These are phyloP conservation scores for Cryptococcus amylolentus DNA, from an alignment of 1,284 basidiomycete genomes.

Conservation along the genomic window DNA sequence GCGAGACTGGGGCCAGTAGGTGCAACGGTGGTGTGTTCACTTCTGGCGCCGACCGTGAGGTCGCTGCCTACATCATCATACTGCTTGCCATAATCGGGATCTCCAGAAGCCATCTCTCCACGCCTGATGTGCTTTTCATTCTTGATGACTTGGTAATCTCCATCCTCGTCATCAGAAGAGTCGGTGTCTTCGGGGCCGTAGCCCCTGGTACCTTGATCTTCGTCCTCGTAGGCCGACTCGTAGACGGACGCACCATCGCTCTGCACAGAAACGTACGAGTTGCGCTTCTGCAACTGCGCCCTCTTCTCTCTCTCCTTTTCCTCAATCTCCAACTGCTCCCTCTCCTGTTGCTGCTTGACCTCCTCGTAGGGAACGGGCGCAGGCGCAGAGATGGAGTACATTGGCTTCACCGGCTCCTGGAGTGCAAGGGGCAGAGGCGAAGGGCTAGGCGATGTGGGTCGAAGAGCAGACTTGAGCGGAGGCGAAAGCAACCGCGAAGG, in stretches of 20 bases:
- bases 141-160: constrained; percentile 39
- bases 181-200: constrained; percentile 12
- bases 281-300: constrained; percentile 9
- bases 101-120: constrained; percentile 21
- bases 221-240: constrained; percentile 45
- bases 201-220: constrained; percentile 10
- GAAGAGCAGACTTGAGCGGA: constrained; percentile 47
- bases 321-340: neutral
- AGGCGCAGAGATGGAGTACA: constrained; percentile 40
- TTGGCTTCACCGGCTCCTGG: constrained; percentile 23
- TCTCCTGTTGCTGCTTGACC: neutral
- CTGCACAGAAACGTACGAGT: constrained; percentile 24
- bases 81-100: constrained; percentile 14
- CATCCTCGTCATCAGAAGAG: constrained; percentile 32
- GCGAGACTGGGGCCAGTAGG: constrained; percentile 1
- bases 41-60: constrained; percentile 16
- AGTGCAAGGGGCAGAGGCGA: constrained; percentile 7
- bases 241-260: constrained; percentile 41
- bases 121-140: constrained; percentile 33
- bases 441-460: constrained; percentile 37
- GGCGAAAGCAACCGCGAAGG: constrained; percentile 38
- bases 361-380: constrained; percentile 35
- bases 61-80: constrained; percentile 17
- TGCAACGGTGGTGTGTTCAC: neutral
- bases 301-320: neutral